Base-by-base conservation (phyloP, 2,329 filamentous ascomycete genomes). In the Fusarium sp. region DNA sequence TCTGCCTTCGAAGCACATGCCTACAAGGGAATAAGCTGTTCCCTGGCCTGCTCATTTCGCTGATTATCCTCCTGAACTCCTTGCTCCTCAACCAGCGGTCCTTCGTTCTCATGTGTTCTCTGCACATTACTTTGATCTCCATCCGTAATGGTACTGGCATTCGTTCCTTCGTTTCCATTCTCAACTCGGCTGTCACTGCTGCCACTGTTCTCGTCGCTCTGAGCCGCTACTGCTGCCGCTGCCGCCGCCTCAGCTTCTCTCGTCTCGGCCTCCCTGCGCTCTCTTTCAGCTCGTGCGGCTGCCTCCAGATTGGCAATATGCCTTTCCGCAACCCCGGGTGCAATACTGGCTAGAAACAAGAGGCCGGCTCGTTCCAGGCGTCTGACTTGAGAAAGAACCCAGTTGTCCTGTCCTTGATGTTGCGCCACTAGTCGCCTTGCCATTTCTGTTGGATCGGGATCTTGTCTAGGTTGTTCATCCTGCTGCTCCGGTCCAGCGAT, bases 331-430 rank as follows among this genome's bases (percentile, higher is more conserved):
- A 91, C 83, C 11, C 89, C 89, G 1, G 89, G 89, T 3, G 88
- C 87, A 62, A 91, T 84, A 73, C 89, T 91, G 20, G 89, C 89
- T 22, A 91, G 79, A 71, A 91, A 90, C 24, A 91, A 79, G 17
- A 90, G 82, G 0, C 86, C 82, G 19, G 87, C 85, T 65, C 89
- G 83, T 76, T 91, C 88, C 8, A 87, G 71, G 13, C 86, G 80
- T 57, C 87, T 81, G 7, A 85, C 76, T 56, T 86, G 84, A 10
- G 68, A 69, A 13, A 73, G 39, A 26, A 80, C 40, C 79, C 79
- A 80, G 14, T 66, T 71, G 22, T 75, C 75, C 6, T 71, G 75
- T 6, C 66, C 72, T 30, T 71, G 75, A 15, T 73, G 75, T 50
- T 79, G 72, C n/a, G 71, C 83, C 4, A 89, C 77, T 9, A 90